A percentile compares a stretch with the other conserved stretches of the same genome.
These are phyloP conservation scores for Dactylis glomerata DNA, from an alignment of 176 grass and related monocot genomes.

Conservation along the genomic window DNA sequence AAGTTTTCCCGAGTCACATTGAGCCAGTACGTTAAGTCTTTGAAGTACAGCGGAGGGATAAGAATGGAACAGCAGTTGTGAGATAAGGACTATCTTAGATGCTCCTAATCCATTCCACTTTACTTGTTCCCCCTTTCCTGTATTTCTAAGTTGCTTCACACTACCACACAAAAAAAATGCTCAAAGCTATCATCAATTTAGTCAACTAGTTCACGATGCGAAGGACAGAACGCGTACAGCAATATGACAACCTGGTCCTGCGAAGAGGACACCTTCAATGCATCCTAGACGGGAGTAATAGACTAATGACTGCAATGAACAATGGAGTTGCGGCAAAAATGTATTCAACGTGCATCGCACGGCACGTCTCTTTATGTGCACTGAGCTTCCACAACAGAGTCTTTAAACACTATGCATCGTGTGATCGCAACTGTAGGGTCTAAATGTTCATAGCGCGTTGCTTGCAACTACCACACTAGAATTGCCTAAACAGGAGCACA, in stretches of 20 bases:
- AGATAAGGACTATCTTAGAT: conserved; percentile 30
- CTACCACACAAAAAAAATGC: neutral
- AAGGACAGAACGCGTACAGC: neutral
- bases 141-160: conserved; percentile 17
- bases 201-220: conserved; percentile 16
- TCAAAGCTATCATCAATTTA: neutral
- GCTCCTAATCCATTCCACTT: conserved; percentile 18
- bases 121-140: conserved; percentile 18
- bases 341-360: conserved; percentile 35
- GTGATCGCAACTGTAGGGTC: neutral
- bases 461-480: neutral
- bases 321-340: neutral
- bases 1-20: neutral
- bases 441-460: neutral
- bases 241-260: neutral
- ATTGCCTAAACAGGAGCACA: neutral
- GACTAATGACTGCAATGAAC: neutral
- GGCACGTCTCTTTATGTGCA: conserved; percentile 27
- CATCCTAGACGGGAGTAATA: neutral
- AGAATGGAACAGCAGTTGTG: neutral
- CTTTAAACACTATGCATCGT: neutral
- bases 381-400: conserved; percentile 1
- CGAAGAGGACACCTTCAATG: neutral
- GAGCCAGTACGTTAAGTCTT: neutral
- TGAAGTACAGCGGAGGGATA: neutral